Evolutionary conservation across 495 filamentous ascomycete species (phyloP).

Genomic region (Podospora didyma): DNA sequence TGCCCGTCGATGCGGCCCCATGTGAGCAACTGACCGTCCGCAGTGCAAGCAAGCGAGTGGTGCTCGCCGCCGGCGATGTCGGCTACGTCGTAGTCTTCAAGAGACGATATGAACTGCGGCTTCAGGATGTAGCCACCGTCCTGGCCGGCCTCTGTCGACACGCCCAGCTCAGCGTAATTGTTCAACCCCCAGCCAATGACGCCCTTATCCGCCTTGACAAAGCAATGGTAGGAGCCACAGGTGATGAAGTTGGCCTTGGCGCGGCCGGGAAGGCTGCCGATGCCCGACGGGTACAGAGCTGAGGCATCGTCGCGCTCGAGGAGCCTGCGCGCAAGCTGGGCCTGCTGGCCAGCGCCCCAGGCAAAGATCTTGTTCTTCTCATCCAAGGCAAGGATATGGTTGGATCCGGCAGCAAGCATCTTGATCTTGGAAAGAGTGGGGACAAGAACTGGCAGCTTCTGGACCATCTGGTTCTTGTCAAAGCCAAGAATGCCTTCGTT

Average conservation of each 20-base stretch:
- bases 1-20: conserved; percentile 67
- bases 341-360: conserved; percentile 72
- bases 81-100: conserved; percentile 49
- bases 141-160: conserved; percentile 62
- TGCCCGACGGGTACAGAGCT: conserved; percentile 63
- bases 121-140: conserved; percentile 51
- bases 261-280: conserved; percentile 56
- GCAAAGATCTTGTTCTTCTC: conserved; percentile 60
- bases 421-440: conserved; percentile 58
- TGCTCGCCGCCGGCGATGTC: conserved; percentile 64
- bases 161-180: conserved; percentile 74
- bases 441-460: conserved; percentile 32
- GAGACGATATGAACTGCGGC: conserved; percentile 40
- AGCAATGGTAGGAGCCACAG: conserved; percentile 67
- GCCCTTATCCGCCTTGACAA: conserved; percentile 69
- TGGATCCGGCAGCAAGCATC: conserved; percentile 56
- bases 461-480: conserved; percentile 31
- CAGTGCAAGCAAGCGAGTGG: conserved; percentile 61
- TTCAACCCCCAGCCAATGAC: conserved; percentile 87
- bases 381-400: conserved; percentile 70
- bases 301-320: conserved; percentile 54
- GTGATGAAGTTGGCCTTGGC: conserved; percentile 54
- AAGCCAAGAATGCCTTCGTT: conserved; percentile 72
- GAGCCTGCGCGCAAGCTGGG: conserved; percentile 69
- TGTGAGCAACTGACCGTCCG: conserved; percentile 57